Conservation (phyloP, 2,329 filamentous ascomycete species). For the Epichloe glyceriae region DNA sequence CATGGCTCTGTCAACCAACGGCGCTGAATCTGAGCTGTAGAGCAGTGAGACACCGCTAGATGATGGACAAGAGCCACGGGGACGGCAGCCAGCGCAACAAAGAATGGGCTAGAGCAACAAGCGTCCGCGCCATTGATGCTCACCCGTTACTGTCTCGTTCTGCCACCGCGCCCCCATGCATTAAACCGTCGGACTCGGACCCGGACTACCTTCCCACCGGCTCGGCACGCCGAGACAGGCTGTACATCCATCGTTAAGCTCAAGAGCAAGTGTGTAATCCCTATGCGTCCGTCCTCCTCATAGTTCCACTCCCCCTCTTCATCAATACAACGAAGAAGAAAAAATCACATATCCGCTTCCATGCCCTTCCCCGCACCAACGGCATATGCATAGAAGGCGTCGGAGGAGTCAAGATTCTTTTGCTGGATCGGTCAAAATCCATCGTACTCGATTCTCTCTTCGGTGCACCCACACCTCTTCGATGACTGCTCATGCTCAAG, state of each 20-base stretch:
- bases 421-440: background rate
- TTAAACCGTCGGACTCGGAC: background rate
- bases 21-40: slow-evolving; percentile 43
- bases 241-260: background rate
- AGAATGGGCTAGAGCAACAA: background rate
- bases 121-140: slow-evolving; percentile 1
- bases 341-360: background rate
- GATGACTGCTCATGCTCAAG: background rate
- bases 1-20: slow-evolving; percentile 43
- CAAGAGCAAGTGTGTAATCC: background rate
- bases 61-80: background rate
- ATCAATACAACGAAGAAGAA: background rate
- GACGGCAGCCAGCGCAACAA: background rate
- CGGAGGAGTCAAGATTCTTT: slow-evolving; percentile 10
- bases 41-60: slow-evolving; percentile 1
- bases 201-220: background rate
- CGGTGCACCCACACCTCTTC: too few relatives aligned
- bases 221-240: background rate
- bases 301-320: too few relatives aligned
- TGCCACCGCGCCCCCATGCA: background rate
- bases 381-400: slow-evolving; percentile 22
- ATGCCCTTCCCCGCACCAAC: background rate
- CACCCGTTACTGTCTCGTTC: background rate
- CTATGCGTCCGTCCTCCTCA: too few relatives aligned
- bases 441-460: background rate